Conservation (phyloP, 495 filamentous ascomycete species). For the Xylaria longipes region DNA sequence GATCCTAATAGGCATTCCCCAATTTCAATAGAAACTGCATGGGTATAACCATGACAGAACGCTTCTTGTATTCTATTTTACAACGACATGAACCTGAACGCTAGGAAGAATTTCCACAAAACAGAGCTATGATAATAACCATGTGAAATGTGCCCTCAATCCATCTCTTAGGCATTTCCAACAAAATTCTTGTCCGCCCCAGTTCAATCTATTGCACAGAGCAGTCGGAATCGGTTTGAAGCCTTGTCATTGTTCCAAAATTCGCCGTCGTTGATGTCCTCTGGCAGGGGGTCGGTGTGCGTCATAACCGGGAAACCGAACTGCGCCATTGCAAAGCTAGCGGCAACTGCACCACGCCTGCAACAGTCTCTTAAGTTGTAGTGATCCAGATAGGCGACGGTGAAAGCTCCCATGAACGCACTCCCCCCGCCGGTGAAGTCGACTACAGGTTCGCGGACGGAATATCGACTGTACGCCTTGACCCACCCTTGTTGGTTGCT, state of each 20-base stretch:
- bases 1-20: not conserved
- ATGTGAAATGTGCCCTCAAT: not conserved
- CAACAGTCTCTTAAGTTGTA: not conserved
- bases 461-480: not conserved
- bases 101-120: not conserved
- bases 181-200: not conserved
- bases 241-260: not conserved
- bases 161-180: not conserved
- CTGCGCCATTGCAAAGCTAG: conserved; percentile 13
- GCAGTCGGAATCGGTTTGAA: not conserved
- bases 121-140: not conserved
- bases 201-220: not conserved
- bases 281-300: not conserved
- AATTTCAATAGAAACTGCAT: not conserved
- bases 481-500: not conserved
- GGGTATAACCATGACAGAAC: not conserved
- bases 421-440: not conserved
- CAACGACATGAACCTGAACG: not conserved
- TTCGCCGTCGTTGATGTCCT: not conserved
- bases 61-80: not conserved
- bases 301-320: conserved; percentile 1
- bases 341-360: not conserved
- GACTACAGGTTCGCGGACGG: not conserved
- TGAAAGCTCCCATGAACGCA: conserved; percentile 13
- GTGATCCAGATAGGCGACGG: not conserved